Conservation (phyloP, 345 rosid species). For the Ceriops zippeliana region DNA sequence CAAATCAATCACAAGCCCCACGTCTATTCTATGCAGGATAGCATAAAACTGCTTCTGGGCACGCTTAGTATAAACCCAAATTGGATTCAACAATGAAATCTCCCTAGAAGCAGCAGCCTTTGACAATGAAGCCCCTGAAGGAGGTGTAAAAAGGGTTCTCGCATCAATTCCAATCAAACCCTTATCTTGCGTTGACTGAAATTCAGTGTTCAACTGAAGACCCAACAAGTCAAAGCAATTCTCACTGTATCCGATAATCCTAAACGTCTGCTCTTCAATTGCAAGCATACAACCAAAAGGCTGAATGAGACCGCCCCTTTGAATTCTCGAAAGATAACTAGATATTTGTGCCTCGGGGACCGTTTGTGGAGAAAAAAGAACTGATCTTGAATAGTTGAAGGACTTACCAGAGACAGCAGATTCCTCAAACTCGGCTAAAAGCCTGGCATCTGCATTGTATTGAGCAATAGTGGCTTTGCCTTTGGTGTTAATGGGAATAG, state of each 20-base stretch:
- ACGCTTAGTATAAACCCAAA: slow-evolving; percentile 59
- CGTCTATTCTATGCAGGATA: slow-evolving; percentile 70
- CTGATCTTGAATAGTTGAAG: slow-evolving; percentile 65
- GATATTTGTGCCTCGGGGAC: slow-evolving; percentile 64
- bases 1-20: slow-evolving; percentile 74
- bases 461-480: slow-evolving; percentile 47
- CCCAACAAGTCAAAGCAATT: slow-evolving; percentile 57
- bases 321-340: slow-evolving; percentile 63
- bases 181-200: slow-evolving; percentile 16
- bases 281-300: slow-evolving; percentile 78
- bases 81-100: slow-evolving; percentile 64
- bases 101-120: slow-evolving; percentile 66
- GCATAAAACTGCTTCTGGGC: slow-evolving; percentile 69
- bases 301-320: slow-evolving; percentile 78
- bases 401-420: slow-evolving; percentile 60
- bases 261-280: slow-evolving; percentile 56
- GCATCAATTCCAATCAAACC: slow-evolving; percentile 70
- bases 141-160: slow-evolving; percentile 53
- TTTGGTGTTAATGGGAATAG: slow-evolving; percentile 14
- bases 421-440: slow-evolving; percentile 66
- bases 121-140: slow-evolving; percentile 52
- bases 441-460: slow-evolving; percentile 69
- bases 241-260: slow-evolving; percentile 58
- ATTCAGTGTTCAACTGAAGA: slow-evolving; percentile 18
- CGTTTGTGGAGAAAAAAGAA: slow-evolving; percentile 39